Percentiles rank a stretch among this genome's conserved stretches.
These are phyloP conservation scores for Salix dunnii DNA, from an alignment of 345 rosid genomes.

Conservation along the genomic window DNA sequence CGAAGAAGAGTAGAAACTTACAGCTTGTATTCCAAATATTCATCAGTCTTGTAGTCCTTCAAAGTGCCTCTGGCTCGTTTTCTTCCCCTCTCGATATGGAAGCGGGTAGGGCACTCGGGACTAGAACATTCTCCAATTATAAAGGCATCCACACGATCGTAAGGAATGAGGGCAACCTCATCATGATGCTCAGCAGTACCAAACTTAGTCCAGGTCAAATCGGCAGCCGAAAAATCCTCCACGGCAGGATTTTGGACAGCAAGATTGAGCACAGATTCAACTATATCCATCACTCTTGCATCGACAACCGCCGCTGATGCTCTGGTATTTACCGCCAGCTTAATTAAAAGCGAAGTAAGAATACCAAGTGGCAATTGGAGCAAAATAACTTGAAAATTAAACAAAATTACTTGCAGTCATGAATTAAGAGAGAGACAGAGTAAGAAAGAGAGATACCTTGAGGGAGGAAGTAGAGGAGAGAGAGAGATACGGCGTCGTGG, in stretches of 20 bases:
- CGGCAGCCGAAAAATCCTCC: slow-evolving; percentile 71
- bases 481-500: too few species aligned
- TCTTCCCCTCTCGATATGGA: slow-evolving; percentile 87
- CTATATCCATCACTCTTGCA: slow-evolving; percentile 30
- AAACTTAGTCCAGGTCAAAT: slow-evolving; percentile 75
- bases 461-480: too few species aligned
- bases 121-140: slow-evolving; percentile 86
- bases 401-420: too few species aligned
- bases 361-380: too few species aligned
- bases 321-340: too few species aligned
- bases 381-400: too few species aligned
- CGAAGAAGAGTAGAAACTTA: slow-evolving; percentile 31
- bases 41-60: slow-evolving; percentile 70
- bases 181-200: slow-evolving; percentile 77
- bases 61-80: slow-evolving; percentile 63
- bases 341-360: too few species aligned
- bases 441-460: too few species aligned
- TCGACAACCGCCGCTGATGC: too few species aligned
- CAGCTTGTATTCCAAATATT: slow-evolving; percentile 76
- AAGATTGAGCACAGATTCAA: slow-evolving; percentile 51
- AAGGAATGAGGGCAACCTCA: slow-evolving; percentile 74
- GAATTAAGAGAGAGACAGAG: too few species aligned
- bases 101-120: slow-evolving; percentile 71
- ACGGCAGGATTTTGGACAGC: slow-evolving; percentile 65
- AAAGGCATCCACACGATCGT: slow-evolving; percentile 60